A percentile compares a stretch with the other conserved stretches of the same genome.
Conservation (phyloP, 106 monocot genomes). For the Triglochin maritima region DNA sequence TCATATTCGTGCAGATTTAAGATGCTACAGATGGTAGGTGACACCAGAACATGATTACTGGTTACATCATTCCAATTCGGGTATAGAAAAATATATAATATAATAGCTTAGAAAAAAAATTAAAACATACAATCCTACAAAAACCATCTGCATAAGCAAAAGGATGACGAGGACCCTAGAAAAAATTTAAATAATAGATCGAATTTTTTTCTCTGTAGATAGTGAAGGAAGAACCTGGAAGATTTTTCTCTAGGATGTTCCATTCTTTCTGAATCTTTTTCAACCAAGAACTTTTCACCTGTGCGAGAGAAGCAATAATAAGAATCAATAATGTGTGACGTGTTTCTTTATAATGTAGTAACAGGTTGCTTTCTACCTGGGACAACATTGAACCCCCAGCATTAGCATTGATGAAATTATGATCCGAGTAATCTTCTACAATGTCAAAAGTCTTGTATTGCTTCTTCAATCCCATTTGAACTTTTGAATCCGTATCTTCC, state of each 20-base stretch:
- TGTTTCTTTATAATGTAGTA: background rate
- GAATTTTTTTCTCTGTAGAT: background rate
- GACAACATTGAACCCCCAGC: conserved; percentile 16
- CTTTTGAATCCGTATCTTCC: conserved; percentile 3
- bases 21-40: too few species aligned
- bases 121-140: too few species aligned
- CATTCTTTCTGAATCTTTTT: conserved; percentile 86
- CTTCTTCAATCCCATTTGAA: conserved; percentile 6
- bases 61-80: too few species aligned
- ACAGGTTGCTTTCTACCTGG: conserved; percentile 14
- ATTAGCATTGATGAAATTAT: conserved; percentile 46
- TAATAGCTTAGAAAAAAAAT: too few species aligned
- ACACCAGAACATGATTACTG: too few species aligned
- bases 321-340: background rate
- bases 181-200: background rate
- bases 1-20: too few species aligned
- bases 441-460: conserved; percentile 57
- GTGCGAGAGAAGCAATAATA: background rate
- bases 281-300: conserved; percentile 63
- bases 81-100: too few species aligned
- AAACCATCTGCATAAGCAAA: background rate
- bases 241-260: conserved; percentile 55
- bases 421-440: conserved; percentile 62
- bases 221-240: conserved; percentile 48
- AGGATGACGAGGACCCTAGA: background rate